Conservation (phyloP, 1,284 basidiomycete species). For the Xerocomus cyaneibrunnescens region DNA sequence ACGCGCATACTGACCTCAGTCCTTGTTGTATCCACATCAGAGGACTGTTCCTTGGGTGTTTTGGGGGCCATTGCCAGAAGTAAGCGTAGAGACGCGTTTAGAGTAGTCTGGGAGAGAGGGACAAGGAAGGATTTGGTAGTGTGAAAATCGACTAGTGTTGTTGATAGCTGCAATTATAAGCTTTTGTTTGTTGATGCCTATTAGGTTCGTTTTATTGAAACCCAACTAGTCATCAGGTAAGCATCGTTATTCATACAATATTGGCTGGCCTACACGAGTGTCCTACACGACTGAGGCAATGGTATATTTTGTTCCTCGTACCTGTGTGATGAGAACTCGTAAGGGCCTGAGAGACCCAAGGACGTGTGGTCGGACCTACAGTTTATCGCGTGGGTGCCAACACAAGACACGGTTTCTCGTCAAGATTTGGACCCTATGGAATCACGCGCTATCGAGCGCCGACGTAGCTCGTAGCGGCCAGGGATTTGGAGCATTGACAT, state of each 20-base stretch:
- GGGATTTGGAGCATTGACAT: neutral
- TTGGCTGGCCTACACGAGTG: conserved; percentile 13
- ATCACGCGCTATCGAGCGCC: neutral
- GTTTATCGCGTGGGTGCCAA: neutral
- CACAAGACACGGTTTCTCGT: neutral
- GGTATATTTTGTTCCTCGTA: conserved; percentile 2
- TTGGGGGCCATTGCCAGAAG: conserved; percentile 29
- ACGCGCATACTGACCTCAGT: conserved; percentile 30
- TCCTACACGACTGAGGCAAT: conserved; percentile 12
- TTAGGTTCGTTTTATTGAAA: conserved; percentile 38
- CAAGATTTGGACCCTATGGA: neutral
- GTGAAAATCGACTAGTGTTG: conserved; percentile 40
- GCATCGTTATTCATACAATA: conserved; percentile 29
- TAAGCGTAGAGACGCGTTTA: conserved; percentile 30
- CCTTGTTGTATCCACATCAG: conserved; percentile 31
- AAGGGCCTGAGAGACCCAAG: neutral
- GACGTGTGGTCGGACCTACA: conserved; percentile 9
- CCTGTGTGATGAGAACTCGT: conserved; percentile 11
- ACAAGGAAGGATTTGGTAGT: conserved; percentile 37
- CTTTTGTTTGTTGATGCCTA: conserved; percentile 43
- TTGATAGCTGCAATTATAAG: conserved; percentile 43
- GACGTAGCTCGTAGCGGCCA: neutral
- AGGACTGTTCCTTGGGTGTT: conserved; percentile 25
- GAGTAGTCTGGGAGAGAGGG: conserved; percentile 20
- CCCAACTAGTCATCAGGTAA: conserved; percentile 40